Evolutionary conservation across 805 yeast species (phyloP).

Genomic region (Dipodascus albidus): DNA sequence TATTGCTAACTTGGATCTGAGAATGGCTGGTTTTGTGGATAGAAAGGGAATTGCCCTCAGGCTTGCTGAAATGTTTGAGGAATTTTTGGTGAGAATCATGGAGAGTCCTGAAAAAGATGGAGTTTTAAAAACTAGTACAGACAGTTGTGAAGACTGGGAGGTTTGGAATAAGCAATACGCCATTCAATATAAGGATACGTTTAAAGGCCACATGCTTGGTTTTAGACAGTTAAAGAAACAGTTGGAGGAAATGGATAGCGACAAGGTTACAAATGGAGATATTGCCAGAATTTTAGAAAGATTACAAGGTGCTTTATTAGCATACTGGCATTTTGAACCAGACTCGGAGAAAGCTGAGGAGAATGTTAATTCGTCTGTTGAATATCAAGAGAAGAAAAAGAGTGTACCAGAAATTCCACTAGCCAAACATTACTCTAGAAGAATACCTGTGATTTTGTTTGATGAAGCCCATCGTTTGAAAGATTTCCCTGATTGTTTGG

Average conservation of each 20-base stretch:
- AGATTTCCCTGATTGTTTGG: slow-evolving; percentile 7
- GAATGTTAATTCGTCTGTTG: slow-evolving; percentile 4
- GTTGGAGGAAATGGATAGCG: slow-evolving; percentile 4
- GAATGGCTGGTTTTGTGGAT: slow-evolving; percentile 14
- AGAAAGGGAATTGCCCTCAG: slow-evolving; percentile 11
- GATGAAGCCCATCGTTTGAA: slow-evolving; percentile 15
- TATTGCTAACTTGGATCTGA: slow-evolving; percentile 11
- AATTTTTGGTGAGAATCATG: slow-evolving; percentile 9
- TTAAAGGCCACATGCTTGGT: slow-evolving; percentile 14
- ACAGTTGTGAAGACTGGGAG: slow-evolving; percentile 1
- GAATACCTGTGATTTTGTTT: slow-evolving; percentile 12
- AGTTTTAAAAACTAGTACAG: slow-evolving; percentile 2
- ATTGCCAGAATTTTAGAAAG: slow-evolving; percentile 10
- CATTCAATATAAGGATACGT: slow-evolving; percentile 7
- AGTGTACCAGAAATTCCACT: not conserved
- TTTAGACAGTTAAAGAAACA: slow-evolving; percentile 12
- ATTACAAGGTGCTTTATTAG: slow-evolving; percentile 9
- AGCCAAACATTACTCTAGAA: slow-evolving; percentile 5
- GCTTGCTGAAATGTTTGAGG: slow-evolving; percentile 10
- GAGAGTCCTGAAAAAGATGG: slow-evolving; percentile 8
- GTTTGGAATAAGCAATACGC: not conserved
- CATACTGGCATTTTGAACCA: slow-evolving; percentile 15
- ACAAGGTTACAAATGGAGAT: slow-evolving; percentile 9
- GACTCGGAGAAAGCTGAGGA: slow-evolving; percentile 6
- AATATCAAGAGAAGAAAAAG: not conserved